phyloP scores from a whole-genome alignment of 1,284 basidiomycete species.

The Apiotrichum porosum region DNA sequence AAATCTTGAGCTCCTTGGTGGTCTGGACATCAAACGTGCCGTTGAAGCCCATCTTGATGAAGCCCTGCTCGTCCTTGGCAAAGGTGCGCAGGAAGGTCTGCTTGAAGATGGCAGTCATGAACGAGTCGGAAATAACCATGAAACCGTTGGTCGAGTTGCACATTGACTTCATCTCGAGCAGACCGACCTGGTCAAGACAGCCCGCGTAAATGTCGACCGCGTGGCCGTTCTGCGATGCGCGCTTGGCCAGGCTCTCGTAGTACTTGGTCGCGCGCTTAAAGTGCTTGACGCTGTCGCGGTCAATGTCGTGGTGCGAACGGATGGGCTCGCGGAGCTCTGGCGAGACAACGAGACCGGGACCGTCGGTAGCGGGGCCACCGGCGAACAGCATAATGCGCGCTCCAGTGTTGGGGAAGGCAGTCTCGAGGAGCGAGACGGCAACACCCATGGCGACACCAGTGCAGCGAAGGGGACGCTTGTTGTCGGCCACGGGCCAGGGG shows the following conservation, averaged over 20 bases:
- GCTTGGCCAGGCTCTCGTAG: conserved; percentile 91
- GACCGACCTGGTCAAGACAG: conserved; percentile 94
- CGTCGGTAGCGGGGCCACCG: conserved; percentile 94
- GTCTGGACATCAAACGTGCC: conserved; percentile 98
- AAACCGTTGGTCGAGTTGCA: conserved; percentile 94
- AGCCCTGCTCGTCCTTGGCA: conserved; percentile 87
- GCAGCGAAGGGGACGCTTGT: conserved; percentile 91
- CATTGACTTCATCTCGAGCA: conserved; percentile 95
- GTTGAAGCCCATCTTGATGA: conserved; percentile 97
- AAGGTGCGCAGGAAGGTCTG: conserved; percentile 94
- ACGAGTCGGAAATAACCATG: conserved; percentile 94
- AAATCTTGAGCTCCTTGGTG: conserved; percentile 97
- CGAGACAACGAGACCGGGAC: conserved; percentile 93
- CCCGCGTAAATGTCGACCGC: conserved; percentile 94
- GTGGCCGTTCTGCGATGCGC: conserved; percentile 91
- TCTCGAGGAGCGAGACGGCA: conserved; percentile 90
- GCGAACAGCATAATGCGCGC: conserved; percentile 94
- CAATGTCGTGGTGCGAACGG: conserved; percentile 98
- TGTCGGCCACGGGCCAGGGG: conserved; percentile 95
- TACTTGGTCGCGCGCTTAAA: conserved; percentile 97
- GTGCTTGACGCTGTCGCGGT: conserved; percentile 93
- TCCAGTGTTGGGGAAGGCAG: conserved; percentile 71
- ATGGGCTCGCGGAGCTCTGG: conserved; percentile 97
- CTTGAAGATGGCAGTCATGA: conserved; percentile 98
- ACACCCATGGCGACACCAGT: conserved; percentile 93